phyloP scores from a whole-genome alignment of 2,329 filamentous ascomycete species.

The Exophiala sp. region DNA sequence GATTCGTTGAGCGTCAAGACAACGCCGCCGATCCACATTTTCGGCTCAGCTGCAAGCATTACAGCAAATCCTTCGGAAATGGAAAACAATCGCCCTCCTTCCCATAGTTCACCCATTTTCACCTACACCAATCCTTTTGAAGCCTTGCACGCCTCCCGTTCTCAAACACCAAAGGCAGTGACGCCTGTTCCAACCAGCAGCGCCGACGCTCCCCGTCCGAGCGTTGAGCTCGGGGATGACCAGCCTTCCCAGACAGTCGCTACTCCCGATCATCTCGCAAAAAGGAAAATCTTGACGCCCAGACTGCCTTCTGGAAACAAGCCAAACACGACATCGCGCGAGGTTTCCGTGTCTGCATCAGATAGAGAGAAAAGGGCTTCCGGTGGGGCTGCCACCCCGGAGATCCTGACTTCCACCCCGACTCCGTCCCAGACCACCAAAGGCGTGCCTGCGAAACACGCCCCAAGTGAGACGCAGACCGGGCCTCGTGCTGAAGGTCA shows the following conservation, averaged over 20 bases:
- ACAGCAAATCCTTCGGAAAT: constrained; percentile 36
- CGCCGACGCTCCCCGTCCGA: constrained; percentile 25
- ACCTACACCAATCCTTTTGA: constrained; percentile 70
- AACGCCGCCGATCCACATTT: constrained; percentile 34
- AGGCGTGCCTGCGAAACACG: too few species aligned
- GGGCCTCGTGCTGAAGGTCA: neutral
- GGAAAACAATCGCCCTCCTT: constrained; percentile 32
- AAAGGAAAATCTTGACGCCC: constrained; percentile 20
- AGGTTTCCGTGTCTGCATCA: constrained; percentile 11
- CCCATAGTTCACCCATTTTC: constrained; percentile 49
- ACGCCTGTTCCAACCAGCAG: constrained; percentile 32
- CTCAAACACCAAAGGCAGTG: constrained; percentile 40
- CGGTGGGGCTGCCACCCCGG: neutral
- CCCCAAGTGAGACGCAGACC: too few species aligned
- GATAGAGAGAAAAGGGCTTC: constrained; percentile 4
- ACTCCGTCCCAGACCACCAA: neutral
- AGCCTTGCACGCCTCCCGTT: constrained; percentile 59
- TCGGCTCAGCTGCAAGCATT: constrained; percentile 30
- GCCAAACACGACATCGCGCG: constrained; percentile 17
- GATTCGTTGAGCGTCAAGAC: constrained; percentile 14
- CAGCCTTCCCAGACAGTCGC: constrained; percentile 2
- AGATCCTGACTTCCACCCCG: neutral
- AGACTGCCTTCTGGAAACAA: constrained; percentile 10
- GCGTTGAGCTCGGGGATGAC: constrained; percentile 15
- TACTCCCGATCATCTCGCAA: constrained; percentile 9